Percentiles rank a stretch among this genome's conserved stretches.
Evolutionary conservation across 495 filamentous ascomycete genomes (phyloP).

Genomic region (Extremus antarcticus): DNA sequence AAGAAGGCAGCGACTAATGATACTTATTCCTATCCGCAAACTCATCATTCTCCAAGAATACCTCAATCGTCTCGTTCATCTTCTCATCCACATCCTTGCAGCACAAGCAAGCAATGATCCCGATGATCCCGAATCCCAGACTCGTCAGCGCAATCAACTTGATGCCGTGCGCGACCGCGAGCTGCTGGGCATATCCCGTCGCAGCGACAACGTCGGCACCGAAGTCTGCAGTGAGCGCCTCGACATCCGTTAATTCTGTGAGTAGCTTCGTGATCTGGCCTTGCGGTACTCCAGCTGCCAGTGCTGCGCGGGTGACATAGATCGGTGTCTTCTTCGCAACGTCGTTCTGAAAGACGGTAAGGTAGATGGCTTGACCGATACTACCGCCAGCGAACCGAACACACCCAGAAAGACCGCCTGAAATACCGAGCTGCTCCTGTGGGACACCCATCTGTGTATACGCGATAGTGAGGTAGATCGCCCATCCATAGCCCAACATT

Average conservation of each 20-base stretch:
- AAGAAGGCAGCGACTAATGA: no score
- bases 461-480: constrained; percentile 24
- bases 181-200: neutral
- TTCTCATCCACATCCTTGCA: constrained; percentile 1
- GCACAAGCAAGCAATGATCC: constrained; percentile 4
- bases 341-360: constrained; percentile 18
- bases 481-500: constrained; percentile 11
- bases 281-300: constrained; percentile 17
- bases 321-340: constrained; percentile 2
- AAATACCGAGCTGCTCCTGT: constrained; percentile 26
- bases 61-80: constrained; percentile 24
- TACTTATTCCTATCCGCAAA: constrained; percentile 18
- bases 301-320: constrained; percentile 18
- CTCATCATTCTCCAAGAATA: constrained; percentile 28
- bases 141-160: constrained; percentile 1
- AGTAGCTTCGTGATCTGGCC: neutral
- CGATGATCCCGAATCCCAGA: constrained; percentile 20
- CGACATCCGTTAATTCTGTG: constrained; percentile 12
- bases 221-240: neutral
- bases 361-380: constrained; percentile 23
- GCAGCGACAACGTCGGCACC: constrained; percentile 17
- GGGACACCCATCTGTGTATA: constrained; percentile 23
- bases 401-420: constrained; percentile 17
- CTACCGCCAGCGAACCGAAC: constrained; percentile 28
- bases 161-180: neutral